A percentile compares a stretch with the other conserved stretches of the same genome.
phyloP scores from a whole-genome alignment of 1,284 basidiomycete genomes.

The Chalciporus sp. region DNA sequence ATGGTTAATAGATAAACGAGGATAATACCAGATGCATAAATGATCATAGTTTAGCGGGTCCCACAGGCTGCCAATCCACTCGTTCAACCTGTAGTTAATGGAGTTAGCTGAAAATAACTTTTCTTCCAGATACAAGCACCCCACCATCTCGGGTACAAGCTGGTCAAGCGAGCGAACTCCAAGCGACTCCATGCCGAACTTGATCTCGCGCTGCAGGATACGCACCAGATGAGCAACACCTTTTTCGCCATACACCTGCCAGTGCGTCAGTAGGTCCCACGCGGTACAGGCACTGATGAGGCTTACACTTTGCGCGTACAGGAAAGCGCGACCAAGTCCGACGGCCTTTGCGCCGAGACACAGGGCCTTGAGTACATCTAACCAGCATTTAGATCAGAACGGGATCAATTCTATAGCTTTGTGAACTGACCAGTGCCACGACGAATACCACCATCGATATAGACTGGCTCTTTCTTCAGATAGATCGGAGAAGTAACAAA shows the following conservation, averaged over 20 bases:
- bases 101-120: conserved; percentile 47
- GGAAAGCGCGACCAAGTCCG: conserved; percentile 86
- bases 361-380: conserved; percentile 87
- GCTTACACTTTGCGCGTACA: conserved; percentile 86
- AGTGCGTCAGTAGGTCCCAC: conserved; percentile 6
- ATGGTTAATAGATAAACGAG: background rate
- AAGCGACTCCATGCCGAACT: conserved; percentile 77
- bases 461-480: conserved; percentile 51
- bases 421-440: conserved; percentile 71
- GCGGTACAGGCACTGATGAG: conserved; percentile 1
- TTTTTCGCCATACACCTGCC: conserved; percentile 77
- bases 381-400: conserved; percentile 1
- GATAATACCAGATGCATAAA: background rate
- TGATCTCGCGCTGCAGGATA: conserved; percentile 82
- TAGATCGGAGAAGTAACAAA: background rate
- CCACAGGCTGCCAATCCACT: conserved; percentile 63
- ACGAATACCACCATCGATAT: conserved; percentile 86
- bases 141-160: conserved; percentile 80
- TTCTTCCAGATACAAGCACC: conserved; percentile 10
- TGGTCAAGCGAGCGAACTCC: conserved; percentile 75
- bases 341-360: conserved; percentile 91
- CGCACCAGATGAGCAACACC: conserved; percentile 77
- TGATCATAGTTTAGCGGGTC: conserved; percentile 23
- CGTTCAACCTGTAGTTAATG: conserved; percentile 61
- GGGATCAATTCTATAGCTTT: background rate